Percentiles rank a stretch among this genome's conserved stretches.
These are phyloP conservation scores for Scolecobasidium constrictum DNA, from an alignment of 2,329 filamentous ascomycete species.

Conservation along the genomic window DNA sequence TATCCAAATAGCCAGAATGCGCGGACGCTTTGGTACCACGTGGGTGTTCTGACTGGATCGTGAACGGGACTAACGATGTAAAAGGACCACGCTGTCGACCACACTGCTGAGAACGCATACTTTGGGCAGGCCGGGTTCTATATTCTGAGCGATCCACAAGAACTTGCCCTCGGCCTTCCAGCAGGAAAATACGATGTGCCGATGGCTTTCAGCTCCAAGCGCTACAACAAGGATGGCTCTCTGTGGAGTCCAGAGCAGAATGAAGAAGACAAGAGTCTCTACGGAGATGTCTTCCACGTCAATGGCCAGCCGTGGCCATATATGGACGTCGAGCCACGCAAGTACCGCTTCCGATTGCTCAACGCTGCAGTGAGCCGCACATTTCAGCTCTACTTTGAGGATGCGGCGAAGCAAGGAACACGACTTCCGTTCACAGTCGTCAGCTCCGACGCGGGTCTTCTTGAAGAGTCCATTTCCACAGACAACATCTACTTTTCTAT, in stretches of 20 bases:
- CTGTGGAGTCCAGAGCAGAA: conserved; percentile 34
- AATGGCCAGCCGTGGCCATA: conserved; percentile 50
- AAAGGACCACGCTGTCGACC: conserved; percentile 28
- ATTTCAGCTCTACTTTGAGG: conserved; percentile 38
- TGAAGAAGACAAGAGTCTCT: conserved; percentile 36
- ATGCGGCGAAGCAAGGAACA: conserved; percentile 19
- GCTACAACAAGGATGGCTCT: conserved; percentile 40
- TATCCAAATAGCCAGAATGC: conserved; percentile 46
- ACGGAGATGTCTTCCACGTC: conserved; percentile 47
- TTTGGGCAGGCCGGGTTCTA: conserved; percentile 47
- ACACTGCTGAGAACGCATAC: conserved; percentile 39
- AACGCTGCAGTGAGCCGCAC: conserved; percentile 39
- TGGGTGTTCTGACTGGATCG: conserved; percentile 7
- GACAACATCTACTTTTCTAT: conserved; percentile 37
- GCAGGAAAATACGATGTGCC: conserved; percentile 43
- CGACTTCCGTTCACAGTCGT: conserved; percentile 42
- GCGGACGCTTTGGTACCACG: conserved; percentile 48
- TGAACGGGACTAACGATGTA: background rate
- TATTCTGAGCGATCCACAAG: conserved; percentile 40
- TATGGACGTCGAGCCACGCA: conserved; percentile 47
- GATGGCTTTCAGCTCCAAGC: conserved; percentile 39
- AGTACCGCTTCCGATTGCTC: conserved; percentile 47
- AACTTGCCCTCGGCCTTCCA: conserved; percentile 39
- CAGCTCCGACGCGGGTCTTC: conserved; percentile 42
- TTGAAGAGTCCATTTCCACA: conserved; percentile 33